Evolutionary conservation across 176 grass and related monocot genomes (phyloP).

Genomic region (Aechmea fasciata): DNA sequence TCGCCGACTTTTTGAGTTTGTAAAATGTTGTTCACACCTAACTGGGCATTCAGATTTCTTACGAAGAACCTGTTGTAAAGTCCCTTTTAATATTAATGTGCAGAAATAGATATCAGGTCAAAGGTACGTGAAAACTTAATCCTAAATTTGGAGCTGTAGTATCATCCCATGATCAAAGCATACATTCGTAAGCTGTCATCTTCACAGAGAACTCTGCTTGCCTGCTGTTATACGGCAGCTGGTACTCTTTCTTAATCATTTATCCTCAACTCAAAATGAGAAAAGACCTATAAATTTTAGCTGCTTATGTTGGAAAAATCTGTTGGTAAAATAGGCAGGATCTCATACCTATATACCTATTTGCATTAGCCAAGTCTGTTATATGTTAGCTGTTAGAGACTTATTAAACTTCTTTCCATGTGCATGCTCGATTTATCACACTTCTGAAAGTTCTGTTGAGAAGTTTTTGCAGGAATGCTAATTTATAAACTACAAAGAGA

Average conservation of each 20-base stretch:
- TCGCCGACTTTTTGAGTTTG: background rate
- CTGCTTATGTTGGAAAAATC: background rate
- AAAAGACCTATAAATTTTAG: constrained; percentile 24
- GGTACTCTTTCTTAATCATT: constrained; percentile 17
- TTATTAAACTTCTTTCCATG: no score
- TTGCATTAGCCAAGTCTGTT: background rate
- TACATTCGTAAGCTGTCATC: no score
- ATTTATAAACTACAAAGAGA: no score
- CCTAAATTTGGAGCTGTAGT: no score
- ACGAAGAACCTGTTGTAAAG: background rate
- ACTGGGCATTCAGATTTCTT: background rate
- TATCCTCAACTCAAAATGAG: constrained; percentile 50
- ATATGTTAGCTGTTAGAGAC: no score
- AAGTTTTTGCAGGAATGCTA: no score
- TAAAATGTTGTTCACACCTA: background rate
- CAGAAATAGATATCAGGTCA: background rate
- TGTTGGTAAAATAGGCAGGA: constrained; percentile 21
- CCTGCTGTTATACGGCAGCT: background rate
- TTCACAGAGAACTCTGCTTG: background rate
- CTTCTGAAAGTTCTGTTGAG: no score
- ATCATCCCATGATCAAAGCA: background rate
- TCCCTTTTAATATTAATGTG: background rate
- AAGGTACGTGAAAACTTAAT: no score
- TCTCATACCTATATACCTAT: constrained; percentile 35
- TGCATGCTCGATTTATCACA: no score